Conservation (phyloP, 176 grass and related monocot species). For the Phyllostachys edulis region DNA sequence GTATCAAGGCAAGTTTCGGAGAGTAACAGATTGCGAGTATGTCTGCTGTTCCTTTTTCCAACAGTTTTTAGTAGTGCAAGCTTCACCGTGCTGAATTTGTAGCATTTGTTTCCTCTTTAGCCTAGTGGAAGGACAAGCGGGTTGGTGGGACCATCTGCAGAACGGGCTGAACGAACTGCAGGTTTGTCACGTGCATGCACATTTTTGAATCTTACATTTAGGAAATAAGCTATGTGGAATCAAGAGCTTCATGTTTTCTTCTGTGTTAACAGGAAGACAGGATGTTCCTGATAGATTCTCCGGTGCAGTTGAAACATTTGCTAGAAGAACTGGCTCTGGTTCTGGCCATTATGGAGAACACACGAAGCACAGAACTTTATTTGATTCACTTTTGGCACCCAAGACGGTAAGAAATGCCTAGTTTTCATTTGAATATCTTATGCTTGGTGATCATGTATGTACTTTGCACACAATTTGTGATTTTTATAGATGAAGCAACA, state of each 20-base stretch:
- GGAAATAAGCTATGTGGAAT: conserved; percentile 26
- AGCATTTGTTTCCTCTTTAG: conserved; percentile 25
- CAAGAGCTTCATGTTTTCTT: neutral
- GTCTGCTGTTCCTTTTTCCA: conserved; percentile 33
- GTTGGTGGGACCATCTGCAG: conserved; percentile 58
- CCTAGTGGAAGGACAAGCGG: conserved; percentile 47
- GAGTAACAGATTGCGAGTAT: conserved; percentile 66
- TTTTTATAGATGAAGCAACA: neutral
- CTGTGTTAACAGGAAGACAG: conserved; percentile 54
- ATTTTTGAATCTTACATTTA: conserved; percentile 26
- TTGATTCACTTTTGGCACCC: conserved; percentile 55
- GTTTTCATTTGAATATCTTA: conserved; percentile 22
- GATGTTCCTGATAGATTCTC: conserved; percentile 68
- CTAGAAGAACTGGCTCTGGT: conserved; percentile 58
- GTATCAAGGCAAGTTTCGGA: conserved; percentile 51
- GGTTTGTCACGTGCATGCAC: conserved; percentile 47
- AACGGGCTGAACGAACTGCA: conserved; percentile 65
- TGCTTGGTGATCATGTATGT: neutral
- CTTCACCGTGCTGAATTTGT: conserved; percentile 33
- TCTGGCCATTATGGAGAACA: conserved; percentile 61
- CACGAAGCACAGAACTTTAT: conserved; percentile 54
- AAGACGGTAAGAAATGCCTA: conserved; percentile 42
- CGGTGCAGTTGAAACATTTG: conserved; percentile 53
- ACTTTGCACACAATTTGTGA: neutral
- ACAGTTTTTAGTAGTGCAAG: conserved; percentile 15